Conservation (phyloP, 208 protist genomes). For the Acanthamoeba lenticulata region DNA sequence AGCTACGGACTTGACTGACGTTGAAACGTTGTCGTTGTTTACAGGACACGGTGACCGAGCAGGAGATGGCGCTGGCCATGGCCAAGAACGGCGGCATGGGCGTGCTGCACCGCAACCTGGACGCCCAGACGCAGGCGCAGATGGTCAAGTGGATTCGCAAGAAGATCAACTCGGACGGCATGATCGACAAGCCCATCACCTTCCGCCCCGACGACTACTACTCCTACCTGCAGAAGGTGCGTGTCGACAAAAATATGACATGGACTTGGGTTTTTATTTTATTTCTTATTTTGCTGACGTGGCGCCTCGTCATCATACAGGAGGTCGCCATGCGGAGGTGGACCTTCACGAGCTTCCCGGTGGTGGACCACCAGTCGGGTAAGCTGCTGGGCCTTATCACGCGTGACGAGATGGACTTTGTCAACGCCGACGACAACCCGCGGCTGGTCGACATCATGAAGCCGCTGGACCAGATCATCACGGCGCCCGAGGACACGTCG, state of each 20-base stretch:
- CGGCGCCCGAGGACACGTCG: neutral
- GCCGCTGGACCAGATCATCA: neutral
- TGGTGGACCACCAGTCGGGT: neutral
- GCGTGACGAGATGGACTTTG: slow-evolving; percentile 36
- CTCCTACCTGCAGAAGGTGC: slow-evolving; percentile 31
- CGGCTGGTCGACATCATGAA: slow-evolving; percentile 96
- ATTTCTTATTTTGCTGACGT: neutral
- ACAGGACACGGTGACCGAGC: slow-evolving; percentile 97
- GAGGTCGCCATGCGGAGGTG: neutral
- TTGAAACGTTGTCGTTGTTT: slow-evolving; percentile 55
- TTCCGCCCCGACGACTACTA: slow-evolving; percentile 40
- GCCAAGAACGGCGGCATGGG: slow-evolving; percentile 95
- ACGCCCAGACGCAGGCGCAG: slow-evolving; percentile 91
- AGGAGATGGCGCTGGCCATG: slow-evolving; percentile 90
- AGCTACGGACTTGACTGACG: neutral
- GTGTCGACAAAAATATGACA: no score
- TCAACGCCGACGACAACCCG: slow-evolving; percentile 14
- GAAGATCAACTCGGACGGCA: slow-evolving; percentile 61
- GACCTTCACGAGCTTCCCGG: slow-evolving; percentile 74
- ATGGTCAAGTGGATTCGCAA: slow-evolving; percentile 87
- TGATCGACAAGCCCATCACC: slow-evolving; percentile 62
- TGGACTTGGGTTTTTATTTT: no score
- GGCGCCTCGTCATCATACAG: neutral
- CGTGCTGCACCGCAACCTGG: slow-evolving; percentile 96
- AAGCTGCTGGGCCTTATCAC: neutral